Conservation (phyloP, 1,284 basidiomycete species). For the Trametes versicolor region DNA sequence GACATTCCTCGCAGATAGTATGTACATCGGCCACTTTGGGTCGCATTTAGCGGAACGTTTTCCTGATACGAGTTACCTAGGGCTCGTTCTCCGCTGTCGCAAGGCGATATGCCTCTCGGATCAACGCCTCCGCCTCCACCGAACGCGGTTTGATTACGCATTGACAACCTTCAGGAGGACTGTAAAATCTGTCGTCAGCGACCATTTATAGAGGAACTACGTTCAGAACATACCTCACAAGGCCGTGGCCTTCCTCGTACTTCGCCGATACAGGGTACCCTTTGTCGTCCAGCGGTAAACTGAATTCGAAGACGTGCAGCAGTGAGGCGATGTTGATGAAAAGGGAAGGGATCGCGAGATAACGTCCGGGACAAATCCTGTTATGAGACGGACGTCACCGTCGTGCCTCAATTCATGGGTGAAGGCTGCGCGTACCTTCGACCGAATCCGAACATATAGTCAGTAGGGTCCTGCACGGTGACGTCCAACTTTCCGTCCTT, state of each 20-base stretch:
- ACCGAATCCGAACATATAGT: slow-evolving; percentile 19
- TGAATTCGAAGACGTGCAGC: slow-evolving; percentile 21
- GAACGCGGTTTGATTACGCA: slow-evolving; percentile 33
- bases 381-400: too few relatives aligned
- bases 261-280: slow-evolving; percentile 7
- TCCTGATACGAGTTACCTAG: too few relatives aligned
- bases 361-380: slow-evolving; percentile 19
- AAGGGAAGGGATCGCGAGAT: slow-evolving; percentile 17
- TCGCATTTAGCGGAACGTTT: too few relatives aligned
- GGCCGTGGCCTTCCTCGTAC: background rate
- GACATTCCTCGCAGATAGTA: too few relatives aligned
- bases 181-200: background rate
- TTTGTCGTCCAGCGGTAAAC: slow-evolving; percentile 9
- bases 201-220: background rate
- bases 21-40: too few relatives aligned
- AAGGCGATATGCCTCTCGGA: slow-evolving; percentile 2
- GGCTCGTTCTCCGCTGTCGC: background rate
- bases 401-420: background rate
- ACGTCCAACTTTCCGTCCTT: slow-evolving; percentile 8
- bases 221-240: slow-evolving; percentile 11
- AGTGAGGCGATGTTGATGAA: slow-evolving; percentile 22
- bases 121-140: slow-evolving; percentile 15
- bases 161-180: slow-evolving; percentile 18
- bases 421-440: slow-evolving; percentile 1
- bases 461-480: slow-evolving; percentile 5